Base-by-base conservation (phyloP, 2,329 filamentous ascomycete genomes). In the Pseudopithomyces maydicus region DNA sequence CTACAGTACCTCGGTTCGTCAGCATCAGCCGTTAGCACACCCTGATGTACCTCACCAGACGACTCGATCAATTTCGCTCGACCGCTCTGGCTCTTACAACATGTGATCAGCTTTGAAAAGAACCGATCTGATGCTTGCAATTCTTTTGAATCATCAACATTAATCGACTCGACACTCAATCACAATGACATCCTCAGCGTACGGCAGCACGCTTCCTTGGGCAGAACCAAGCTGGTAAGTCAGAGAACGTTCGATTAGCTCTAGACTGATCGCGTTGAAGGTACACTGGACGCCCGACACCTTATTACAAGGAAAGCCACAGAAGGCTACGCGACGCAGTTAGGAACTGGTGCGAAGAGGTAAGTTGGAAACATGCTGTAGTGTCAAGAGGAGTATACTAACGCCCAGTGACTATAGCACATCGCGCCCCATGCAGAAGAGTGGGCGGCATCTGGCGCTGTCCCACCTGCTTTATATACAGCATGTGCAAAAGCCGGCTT, bases 281-380 rank as follows among this genome's bases (percentile, higher is more conserved):
- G 69, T 71, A 73, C 32, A 68, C 69, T 14, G 71, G 69, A 8
- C 64, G 67, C 5, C 71, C 69, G 8, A 71, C 71, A 19, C 61
- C 67, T n/a, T 73, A 71, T 53, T 71, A 71, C 53, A 72, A 71
- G 20, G 69, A 71, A 1, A 68, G 66, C 41, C 69, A 72, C 41
- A 58, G 63, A 8, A 62, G 57, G 51, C 65, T 72, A 14, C 64
- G 71, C 20, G 65, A 71, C 55, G 61, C 63, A 6, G 64, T 73
- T n/a, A 57, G 71, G 43, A 57, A 59, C 17, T 72, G 69, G 69
- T 68, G 67, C 54, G 68, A 73, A 43, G 64, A 72, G 54, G 68
- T 68, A 63, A 3, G 50, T 26, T 3, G 29, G 35, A 14, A 38
- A 11, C 5, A 14, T 6, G n/a, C 35, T 5, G 12, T 14, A 38